phyloP scores from a whole-genome alignment of 495 filamentous ascomycete genomes.

The Lophium mytilinum region DNA sequence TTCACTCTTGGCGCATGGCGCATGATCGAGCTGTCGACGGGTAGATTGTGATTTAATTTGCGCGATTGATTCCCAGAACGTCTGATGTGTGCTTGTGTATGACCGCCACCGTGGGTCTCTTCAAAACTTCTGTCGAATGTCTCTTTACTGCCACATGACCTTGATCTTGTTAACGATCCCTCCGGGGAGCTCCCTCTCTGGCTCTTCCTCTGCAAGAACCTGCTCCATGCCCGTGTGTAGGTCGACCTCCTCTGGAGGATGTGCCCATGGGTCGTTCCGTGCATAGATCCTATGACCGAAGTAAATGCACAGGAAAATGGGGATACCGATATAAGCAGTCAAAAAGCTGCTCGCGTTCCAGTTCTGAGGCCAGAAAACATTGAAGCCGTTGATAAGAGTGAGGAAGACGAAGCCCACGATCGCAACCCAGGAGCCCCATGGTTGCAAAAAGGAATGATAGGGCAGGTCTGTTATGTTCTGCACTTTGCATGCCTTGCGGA shows the following conservation, averaged over 20 bases:
- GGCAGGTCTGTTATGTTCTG: conserved; percentile 48
- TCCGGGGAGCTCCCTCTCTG: conserved; percentile 14
- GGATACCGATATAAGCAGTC: conserved; percentile 56
- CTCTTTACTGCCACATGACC: no score
- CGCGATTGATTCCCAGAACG: no score
- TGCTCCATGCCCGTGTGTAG: conserved; percentile 48
- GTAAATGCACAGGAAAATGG: conserved; percentile 50
- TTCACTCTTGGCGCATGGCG: no score
- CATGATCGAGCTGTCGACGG: no score
- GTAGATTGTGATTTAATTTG: no score
- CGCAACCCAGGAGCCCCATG: conserved; percentile 44
- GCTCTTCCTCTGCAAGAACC: conserved; percentile 45
- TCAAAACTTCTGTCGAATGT: no score
- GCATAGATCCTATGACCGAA: conserved; percentile 42
- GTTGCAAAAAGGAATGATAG: conserved; percentile 46
- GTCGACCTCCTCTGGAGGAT: conserved; percentile 46
- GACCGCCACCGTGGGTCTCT: no score
- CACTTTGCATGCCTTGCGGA: conserved; percentile 43
- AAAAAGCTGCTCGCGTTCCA: conserved; percentile 49
- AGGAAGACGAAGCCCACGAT: conserved; percentile 45
- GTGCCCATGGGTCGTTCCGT: conserved; percentile 47
- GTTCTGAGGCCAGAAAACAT: conserved; percentile 50
- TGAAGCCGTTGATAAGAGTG: conserved; percentile 54
- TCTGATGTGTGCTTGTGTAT: no score
- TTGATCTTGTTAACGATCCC: no score